Percentiles rank a stretch among this genome's conserved stretches.
These are phyloP conservation scores for Urochloa ruziziensis DNA, from an alignment of 176 grass and related monocot genomes.

Conservation along the genomic window DNA sequence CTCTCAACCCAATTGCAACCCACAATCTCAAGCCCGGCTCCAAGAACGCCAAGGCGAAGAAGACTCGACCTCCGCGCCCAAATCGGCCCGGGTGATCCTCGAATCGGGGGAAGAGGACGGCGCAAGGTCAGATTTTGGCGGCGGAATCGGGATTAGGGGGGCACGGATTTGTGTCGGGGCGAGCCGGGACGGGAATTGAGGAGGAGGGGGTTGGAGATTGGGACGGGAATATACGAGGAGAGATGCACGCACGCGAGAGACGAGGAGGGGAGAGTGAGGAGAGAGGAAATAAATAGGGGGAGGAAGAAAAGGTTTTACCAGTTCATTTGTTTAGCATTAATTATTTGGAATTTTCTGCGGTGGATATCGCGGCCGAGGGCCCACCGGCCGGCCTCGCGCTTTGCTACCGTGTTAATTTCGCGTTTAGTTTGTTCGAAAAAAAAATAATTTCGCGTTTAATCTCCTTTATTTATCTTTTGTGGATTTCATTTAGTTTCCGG, in stretches of 20 bases:
- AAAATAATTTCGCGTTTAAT: too few relatives aligned
- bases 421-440: too few relatives aligned
- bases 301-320: background rate
- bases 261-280: constrained; percentile 2
- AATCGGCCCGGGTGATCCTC: constrained; percentile 2
- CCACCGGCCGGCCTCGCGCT: background rate
- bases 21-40: constrained; percentile 19
- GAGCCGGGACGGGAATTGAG: constrained; percentile 43
- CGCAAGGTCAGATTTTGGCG: constrained; percentile 28
- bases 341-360: background rate
- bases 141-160: background rate
- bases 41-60: background rate
- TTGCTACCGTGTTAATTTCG: background rate
- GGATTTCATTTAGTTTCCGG: background rate
- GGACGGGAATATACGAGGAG: constrained; percentile 53
- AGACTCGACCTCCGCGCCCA: constrained; percentile 18
- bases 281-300: constrained; percentile 28
- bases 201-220: constrained; percentile 34
- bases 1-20: background rate
- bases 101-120: background rate
- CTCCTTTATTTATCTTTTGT: background rate
- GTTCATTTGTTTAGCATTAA: background rate
- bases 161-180: constrained; percentile 27
- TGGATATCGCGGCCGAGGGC: background rate
- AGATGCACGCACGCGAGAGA: constrained; percentile 7